Conservation (phyloP, 2,329 filamentous ascomycete genomes). For the Didymella keratinophila region DNA sequence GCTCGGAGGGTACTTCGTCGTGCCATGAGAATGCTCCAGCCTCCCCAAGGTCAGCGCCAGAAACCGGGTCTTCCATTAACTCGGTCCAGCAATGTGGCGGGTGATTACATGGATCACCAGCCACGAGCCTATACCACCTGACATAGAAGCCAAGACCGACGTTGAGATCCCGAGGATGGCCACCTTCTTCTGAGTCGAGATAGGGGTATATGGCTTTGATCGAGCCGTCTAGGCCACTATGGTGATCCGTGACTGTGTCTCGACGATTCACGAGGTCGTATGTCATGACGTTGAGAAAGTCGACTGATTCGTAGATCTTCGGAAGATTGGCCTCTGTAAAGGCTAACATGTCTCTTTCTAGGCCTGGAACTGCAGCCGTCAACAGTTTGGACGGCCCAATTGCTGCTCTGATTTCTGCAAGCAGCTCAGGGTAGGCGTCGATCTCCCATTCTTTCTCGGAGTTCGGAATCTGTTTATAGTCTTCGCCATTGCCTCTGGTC, state of each 20-base stretch:
- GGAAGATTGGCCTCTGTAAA: conserved; percentile 66
- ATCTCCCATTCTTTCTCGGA: conserved; percentile 66
- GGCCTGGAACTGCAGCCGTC: conserved; percentile 70
- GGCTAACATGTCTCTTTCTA: conserved; percentile 68
- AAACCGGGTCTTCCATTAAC: conserved; percentile 65
- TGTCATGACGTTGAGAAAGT: conserved; percentile 75
- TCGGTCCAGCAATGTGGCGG: conserved; percentile 60
- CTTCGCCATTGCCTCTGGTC: conserved; percentile 67
- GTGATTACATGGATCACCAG: conserved; percentile 3
- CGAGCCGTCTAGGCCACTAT: conserved; percentile 67
- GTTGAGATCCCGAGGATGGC: conserved; percentile 60
- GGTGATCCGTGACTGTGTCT: conserved; percentile 69
- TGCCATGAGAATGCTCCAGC: conserved; percentile 55
- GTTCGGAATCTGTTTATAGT: conserved; percentile 71
- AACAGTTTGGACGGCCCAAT: conserved; percentile 67
- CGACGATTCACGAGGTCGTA: conserved; percentile 77
- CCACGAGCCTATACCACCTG: conserved; percentile 56
- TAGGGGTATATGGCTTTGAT: conserved; percentile 65
- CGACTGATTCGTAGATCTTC: conserved; percentile 65
- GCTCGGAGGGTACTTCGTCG: conserved; percentile 55
- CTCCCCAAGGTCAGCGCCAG: conserved; percentile 66
- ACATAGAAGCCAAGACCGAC: conserved; percentile 74
- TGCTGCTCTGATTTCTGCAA: conserved; percentile 65
- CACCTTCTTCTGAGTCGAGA: conserved; percentile 61
- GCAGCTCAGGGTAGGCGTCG: conserved; percentile 67